Evolutionary conservation across 805 yeast species (phyloP).

Genomic region (Jamesozyma rosinii): DNA sequence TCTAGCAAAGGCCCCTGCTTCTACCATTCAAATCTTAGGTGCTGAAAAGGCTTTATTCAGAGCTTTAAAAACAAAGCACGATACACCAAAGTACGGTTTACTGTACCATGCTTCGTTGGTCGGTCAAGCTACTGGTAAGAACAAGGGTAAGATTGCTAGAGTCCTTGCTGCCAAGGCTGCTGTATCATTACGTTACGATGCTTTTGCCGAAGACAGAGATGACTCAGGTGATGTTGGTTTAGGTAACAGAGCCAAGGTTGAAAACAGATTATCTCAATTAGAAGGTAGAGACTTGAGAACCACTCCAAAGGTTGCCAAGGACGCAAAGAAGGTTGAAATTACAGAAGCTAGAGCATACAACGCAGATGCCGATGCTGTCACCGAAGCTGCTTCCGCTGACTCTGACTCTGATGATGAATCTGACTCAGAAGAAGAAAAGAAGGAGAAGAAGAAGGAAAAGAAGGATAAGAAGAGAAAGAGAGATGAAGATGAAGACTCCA

Average conservation of each 20-base stretch:
- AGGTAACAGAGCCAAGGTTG: slow-evolving; percentile 86
- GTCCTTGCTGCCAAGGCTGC: slow-evolving; percentile 98
- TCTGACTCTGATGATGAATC: slow-evolving; percentile 34
- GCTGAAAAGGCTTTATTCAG: slow-evolving; percentile 98
- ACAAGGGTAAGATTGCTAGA: slow-evolving; percentile 98
- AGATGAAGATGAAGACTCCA: slow-evolving; percentile 27
- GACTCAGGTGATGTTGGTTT: slow-evolving; percentile 92
- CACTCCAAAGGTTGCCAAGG: slow-evolving; percentile 71
- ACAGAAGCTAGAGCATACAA: slow-evolving; percentile 82
- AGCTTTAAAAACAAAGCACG: slow-evolving; percentile 96
- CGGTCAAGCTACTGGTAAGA: slow-evolving; percentile 95
- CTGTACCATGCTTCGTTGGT: slow-evolving; percentile 93
- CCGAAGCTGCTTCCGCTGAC: slow-evolving; percentile 32
- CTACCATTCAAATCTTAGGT: slow-evolving; percentile 95
- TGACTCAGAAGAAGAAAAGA: slow-evolving; percentile 31
- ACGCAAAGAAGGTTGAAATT: slow-evolving; percentile 78
- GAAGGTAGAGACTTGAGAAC: slow-evolving; percentile 96
- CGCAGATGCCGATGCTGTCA: slow-evolving; percentile 81
- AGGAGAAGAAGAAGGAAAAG: slow-evolving; percentile 40
- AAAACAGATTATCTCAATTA: slow-evolving; percentile 83
- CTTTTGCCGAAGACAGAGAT: slow-evolving; percentile 92
- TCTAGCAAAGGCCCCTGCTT: slow-evolving; percentile 96
- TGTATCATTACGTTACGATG: slow-evolving; percentile 91
- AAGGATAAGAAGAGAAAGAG: slow-evolving; percentile 28
- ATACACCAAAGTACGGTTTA: slow-evolving; percentile 96